Base-by-base conservation (phyloP, 352 stramenopile genomes). In the Pythium rhizo-oryzae region DNA sequence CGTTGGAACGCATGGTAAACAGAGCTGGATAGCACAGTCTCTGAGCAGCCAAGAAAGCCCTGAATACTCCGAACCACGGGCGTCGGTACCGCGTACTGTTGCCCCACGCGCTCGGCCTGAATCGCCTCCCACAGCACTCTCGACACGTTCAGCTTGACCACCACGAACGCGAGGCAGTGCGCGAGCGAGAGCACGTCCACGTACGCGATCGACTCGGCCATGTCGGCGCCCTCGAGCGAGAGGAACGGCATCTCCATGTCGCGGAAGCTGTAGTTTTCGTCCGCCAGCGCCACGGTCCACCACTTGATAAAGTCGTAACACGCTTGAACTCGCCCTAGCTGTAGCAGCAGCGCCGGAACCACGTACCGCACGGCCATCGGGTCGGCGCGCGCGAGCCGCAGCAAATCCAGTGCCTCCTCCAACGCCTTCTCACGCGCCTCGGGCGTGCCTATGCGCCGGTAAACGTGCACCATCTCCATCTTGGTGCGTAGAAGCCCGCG, bases 251-350 rank as follows among this genome's bases (percentile, higher is more conserved):
- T n/a, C 16, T 12, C 30, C 46, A 56, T 55, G 21, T 65, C 58
- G 6, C 58, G 58, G 18, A 65, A 65, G 46, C 46, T 65, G 58
- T 65, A 65, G 58, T 8, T 65, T 16, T 41, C 41, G 21, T 53
- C 54, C 11, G 21, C 9, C 54, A 61, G 15, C 15, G 54, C 54
- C 19, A 51, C 30, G 30, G 23, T 46, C 59, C 44, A 65, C 44
- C 59, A 65, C 46, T 58, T 65, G 54, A 62, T 19, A 43, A 66
- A 66, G 59, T 59, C 47, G 21, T 66, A 58, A 49, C 59, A 66
- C 46, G n/a, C 47, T 33, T 58, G 59, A 0, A 52, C 47, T 16
- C 21, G 18, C 11, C 24, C 15, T 18, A 66, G 23, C 28, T 35
- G 59, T 8, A 66, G 33, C 12, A 51, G 25, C 24, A 66, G 21